A percentile compares a stretch with the other conserved stretches of the same genome.
Evolutionary conservation across 768 basidiomycete species (phyloP).

Genomic region (Mrakia blollopis): DNA sequence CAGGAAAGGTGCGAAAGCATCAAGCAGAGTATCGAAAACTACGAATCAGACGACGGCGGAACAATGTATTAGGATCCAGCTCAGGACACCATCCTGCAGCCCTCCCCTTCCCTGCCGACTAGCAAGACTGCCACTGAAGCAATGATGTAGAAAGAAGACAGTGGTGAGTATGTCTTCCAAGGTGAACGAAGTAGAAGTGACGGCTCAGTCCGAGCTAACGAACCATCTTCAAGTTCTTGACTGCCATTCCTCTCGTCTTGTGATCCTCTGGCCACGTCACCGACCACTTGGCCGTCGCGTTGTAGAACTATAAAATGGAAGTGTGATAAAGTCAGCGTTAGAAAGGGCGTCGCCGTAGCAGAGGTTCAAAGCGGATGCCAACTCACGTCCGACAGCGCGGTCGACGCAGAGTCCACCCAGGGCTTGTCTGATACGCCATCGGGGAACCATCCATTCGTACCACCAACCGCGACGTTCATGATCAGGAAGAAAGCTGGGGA

Average conservation of each 20-base stretch:
- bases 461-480: constrained; percentile 72
- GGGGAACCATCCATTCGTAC: constrained; percentile 85
- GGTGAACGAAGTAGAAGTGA: background rate
- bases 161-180: background rate
- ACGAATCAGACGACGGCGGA: no score
- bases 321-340: background rate
- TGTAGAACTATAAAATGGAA: constrained; percentile 43
- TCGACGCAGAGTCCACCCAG: constrained; percentile 43
- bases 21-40: no score
- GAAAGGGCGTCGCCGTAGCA: background rate
- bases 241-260: constrained; percentile 61
- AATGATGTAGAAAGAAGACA: background rate
- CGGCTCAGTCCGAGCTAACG: background rate
- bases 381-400: constrained; percentile 34
- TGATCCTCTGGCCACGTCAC: constrained; percentile 66
- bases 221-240: constrained; percentile 70
- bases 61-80: no score
- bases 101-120: no score
- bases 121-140: constrained; percentile 11
- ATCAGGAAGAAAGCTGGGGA: constrained; percentile 65
- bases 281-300: constrained; percentile 58
- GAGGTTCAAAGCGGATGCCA: constrained; percentile 20
- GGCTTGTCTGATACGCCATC: constrained; percentile 61
- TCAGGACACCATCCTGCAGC: no score
- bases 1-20: no score